A percentile compares a stretch with the other conserved stretches of the same genome.
These are phyloP conservation scores for Heritiera fomes DNA, from an alignment of 345 rosid genomes.

Conservation along the genomic window DNA sequence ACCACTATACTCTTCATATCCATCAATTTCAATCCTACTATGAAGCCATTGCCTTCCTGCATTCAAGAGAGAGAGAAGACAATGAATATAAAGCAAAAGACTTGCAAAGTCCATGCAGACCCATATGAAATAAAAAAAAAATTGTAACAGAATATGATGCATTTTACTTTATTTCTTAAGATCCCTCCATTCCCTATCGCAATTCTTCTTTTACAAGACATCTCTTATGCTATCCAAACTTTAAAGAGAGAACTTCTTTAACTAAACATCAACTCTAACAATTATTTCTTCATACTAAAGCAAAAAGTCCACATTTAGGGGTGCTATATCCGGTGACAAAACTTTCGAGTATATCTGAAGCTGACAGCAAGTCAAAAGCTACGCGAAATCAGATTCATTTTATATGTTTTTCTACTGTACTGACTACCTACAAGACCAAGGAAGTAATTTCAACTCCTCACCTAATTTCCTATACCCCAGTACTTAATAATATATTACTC, in stretches of 20 bases:
- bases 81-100: not conserved
- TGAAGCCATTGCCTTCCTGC: constrained; percentile 89
- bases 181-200: not conserved
- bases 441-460: not conserved
- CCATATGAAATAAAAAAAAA: not conserved
- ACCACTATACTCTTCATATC: constrained; percentile 90
- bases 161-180: not conserved
- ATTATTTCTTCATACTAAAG: constrained; percentile 3
- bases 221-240: not conserved
- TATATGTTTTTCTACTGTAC: not conserved
- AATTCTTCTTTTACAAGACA: not conserved
- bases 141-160: not conserved
- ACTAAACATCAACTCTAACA: not conserved
- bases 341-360: too few species aligned
- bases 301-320: not conserved
- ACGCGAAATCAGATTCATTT: not conserved
- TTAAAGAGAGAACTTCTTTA: not conserved
- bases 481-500: not conserved
- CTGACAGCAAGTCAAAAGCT: not conserved
- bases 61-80: constrained; percentile 1
- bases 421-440: not conserved
- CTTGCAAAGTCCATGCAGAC: not conserved
- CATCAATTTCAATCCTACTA: constrained; percentile 74
- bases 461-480: not conserved
- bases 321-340: too few species aligned